These are phyloP conservation scores for Pichia sp. DNA, from an alignment of 1,139 yeast species.

Conservation along the genomic window DNA sequence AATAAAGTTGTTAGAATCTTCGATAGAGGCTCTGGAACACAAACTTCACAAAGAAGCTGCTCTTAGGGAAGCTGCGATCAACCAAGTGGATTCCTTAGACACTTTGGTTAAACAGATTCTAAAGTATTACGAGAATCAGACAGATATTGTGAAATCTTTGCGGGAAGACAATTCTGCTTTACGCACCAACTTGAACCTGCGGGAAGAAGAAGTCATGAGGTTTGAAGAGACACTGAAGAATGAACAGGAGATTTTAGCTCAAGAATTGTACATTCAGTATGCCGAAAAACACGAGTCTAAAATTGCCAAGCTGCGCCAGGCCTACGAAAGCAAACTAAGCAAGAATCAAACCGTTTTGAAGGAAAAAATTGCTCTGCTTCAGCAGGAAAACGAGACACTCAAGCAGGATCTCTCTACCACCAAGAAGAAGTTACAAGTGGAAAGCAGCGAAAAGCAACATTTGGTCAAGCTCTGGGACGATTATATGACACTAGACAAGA, in stretches of 20 bases:
- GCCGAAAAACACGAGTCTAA: slow-evolving; percentile 63
- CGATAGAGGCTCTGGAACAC: background rate
- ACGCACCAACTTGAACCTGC: too few relatives aligned
- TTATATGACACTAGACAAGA: slow-evolving; percentile 20
- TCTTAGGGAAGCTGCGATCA: background rate
- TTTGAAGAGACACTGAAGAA: slow-evolving; percentile 39
- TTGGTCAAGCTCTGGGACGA: slow-evolving; percentile 45
- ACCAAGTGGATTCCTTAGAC: background rate
- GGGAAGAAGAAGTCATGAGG: slow-evolving; percentile 16
- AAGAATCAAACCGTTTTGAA: slow-evolving; percentile 28
- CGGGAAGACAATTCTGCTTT: slow-evolving; percentile 1
- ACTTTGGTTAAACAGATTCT: background rate
- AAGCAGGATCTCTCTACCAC: slow-evolving; percentile 39
- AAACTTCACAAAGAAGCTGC: background rate
- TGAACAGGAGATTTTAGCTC: slow-evolving; percentile 50
- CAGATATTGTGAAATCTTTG: background rate
- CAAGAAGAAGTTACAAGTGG: slow-evolving; percentile 36
- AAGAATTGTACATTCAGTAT: slow-evolving; percentile 59
- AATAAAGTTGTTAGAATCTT: background rate
- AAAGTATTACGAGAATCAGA: background rate
- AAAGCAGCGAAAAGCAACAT: slow-evolving; percentile 47
- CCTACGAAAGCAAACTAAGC: slow-evolving; percentile 43
- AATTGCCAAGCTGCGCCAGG: slow-evolving; percentile 44
- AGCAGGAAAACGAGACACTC: slow-evolving; percentile 26
- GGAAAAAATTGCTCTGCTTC: slow-evolving; percentile 30